These are phyloP conservation scores for Citrus inodora DNA, from an alignment of 345 rosid genomes.

Conservation along the genomic window DNA sequence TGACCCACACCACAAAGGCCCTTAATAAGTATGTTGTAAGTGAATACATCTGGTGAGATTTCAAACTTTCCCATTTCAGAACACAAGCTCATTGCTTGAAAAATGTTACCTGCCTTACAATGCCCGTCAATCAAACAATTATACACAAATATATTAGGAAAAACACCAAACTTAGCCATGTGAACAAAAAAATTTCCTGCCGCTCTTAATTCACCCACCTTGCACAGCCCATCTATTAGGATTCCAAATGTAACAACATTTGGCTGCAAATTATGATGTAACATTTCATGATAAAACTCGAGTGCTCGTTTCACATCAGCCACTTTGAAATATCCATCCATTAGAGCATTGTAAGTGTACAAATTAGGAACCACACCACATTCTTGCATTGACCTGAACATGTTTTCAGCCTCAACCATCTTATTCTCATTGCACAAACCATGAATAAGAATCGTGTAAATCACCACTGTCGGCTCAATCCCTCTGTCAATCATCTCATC, in stretches of 20 bases:
- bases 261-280: constrained; percentile 40
- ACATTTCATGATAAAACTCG: constrained; percentile 38
- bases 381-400: constrained; percentile 42
- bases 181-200: constrained; percentile 45
- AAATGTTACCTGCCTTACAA: constrained; percentile 36
- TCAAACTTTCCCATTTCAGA: constrained; percentile 46
- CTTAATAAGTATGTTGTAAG: constrained; percentile 56
- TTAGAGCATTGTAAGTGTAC: constrained; percentile 47
- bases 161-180: constrained; percentile 55
- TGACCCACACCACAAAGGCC: constrained; percentile 35
- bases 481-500: constrained; percentile 45
- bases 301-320: constrained; percentile 37
- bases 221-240: constrained; percentile 57
- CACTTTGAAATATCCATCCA: constrained; percentile 56
- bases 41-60: constrained; percentile 52
- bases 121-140: constrained; percentile 59
- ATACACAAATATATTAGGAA: constrained; percentile 53
- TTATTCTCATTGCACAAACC: constrained; percentile 42
- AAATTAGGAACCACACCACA: constrained; percentile 43
- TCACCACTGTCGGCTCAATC: constrained; percentile 49
- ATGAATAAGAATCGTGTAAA: constrained; percentile 44
- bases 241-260: constrained; percentile 55
- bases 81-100: constrained; percentile 41
- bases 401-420: constrained; percentile 41
- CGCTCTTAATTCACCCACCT: constrained; percentile 37